Percentiles rank a stretch among this genome's conserved stretches.
phyloP scores from a whole-genome alignment of 2,329 filamentous ascomycete species.

The Colletotrichum graminicola region DNA sequence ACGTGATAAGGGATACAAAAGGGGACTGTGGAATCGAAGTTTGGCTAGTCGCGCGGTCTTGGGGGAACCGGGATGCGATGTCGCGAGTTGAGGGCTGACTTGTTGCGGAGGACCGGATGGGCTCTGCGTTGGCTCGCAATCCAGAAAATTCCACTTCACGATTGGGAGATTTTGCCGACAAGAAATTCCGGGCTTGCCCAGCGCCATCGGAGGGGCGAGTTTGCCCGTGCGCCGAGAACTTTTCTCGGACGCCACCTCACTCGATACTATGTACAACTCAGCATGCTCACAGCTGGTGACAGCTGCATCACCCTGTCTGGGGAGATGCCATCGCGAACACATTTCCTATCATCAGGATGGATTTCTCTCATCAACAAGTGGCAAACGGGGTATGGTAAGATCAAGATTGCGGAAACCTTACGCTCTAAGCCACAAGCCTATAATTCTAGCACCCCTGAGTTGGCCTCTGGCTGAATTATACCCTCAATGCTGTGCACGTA shows the following conservation, averaged over 20 bases:
- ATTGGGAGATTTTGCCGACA: constrained; percentile 35
- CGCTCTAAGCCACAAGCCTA: too few species aligned
- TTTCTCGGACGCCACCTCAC: not conserved
- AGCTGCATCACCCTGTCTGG: too few species aligned
- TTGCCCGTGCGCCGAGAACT: constrained; percentile 27
- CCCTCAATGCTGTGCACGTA: too few species aligned
- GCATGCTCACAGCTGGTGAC: too few species aligned
- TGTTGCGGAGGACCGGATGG: constrained; percentile 10
- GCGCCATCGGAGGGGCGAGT: constrained; percentile 10
- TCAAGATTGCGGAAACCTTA: too few species aligned
- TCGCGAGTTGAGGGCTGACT: constrained; percentile 24
- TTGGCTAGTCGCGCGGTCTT: constrained; percentile 12
- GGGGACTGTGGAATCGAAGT: not conserved
- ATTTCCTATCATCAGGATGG: too few species aligned
- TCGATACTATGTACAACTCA: too few species aligned
- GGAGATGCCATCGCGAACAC: too few species aligned
- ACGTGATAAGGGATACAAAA: not conserved
- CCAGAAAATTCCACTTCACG: constrained; percentile 35
- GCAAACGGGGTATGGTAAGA: too few species aligned
- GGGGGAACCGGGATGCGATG: constrained; percentile 23
- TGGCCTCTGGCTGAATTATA: too few species aligned
- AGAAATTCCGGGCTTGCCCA: constrained; percentile 38
- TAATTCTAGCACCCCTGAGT: too few species aligned
- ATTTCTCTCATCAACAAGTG: too few species aligned
- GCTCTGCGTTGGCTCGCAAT: constrained; percentile 12